phyloP scores from a whole-genome alignment of 257 asterid species.

The Solanum medicagineum region DNA sequence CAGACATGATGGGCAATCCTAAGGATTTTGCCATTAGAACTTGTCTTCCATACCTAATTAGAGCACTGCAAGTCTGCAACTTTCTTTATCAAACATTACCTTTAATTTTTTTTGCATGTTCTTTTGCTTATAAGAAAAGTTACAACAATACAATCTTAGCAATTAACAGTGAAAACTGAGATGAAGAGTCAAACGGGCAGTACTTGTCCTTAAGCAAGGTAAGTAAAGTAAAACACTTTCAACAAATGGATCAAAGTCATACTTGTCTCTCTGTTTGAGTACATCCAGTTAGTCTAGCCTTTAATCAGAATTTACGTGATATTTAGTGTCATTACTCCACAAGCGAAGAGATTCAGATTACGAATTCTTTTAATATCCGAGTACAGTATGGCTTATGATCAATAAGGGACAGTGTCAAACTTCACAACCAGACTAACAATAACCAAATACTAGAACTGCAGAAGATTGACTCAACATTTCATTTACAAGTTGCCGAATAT shows the following conservation, averaged over 20 bases:
- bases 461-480: background rate
- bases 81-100: background rate
- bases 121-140: background rate
- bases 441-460: background rate
- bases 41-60: background rate
- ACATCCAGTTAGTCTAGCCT: background rate
- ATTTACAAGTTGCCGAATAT: background rate
- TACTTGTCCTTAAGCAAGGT: background rate
- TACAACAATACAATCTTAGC: background rate
- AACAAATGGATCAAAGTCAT: background rate
- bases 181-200: background rate
- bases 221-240: background rate
- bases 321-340: background rate
- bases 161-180: background rate
- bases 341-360: background rate
- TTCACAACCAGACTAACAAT: background rate
- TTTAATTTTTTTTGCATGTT: background rate
- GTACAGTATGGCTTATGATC: background rate
- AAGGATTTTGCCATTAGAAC: background rate
- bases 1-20: background rate
- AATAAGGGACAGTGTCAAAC: background rate
- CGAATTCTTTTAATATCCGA: background rate
- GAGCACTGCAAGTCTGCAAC: background rate
- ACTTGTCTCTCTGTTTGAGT: background rate
- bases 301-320: background rate